Conservation (phyloP, 768 basidiomycete species). For the Hypholoma sublateritium region DNA sequence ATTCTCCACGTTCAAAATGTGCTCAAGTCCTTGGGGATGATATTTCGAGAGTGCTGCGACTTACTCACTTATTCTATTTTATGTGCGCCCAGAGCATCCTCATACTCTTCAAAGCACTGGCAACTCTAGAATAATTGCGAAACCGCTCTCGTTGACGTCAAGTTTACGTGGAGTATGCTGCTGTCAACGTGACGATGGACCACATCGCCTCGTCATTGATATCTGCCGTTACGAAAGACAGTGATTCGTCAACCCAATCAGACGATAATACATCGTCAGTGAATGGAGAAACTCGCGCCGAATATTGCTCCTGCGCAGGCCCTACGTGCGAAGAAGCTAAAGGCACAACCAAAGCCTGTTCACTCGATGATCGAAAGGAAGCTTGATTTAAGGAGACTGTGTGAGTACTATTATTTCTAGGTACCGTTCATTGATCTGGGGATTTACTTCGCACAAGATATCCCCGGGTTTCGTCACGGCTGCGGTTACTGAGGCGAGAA, state of each 20-base stretch:
- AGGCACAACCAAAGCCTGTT: conserved; percentile 15
- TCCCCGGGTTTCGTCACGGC: conserved; percentile 1
- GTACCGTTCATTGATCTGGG: conserved; percentile 18
- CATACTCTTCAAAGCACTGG: conserved; percentile 9
- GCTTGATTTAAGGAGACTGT: conserved; percentile 18
- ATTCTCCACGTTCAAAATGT: conserved; percentile 1
- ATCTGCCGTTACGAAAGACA: neutral
- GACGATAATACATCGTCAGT: neutral
- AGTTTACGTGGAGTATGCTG: conserved; percentile 6
- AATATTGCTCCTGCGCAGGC: neutral
- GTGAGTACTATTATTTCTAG: conserved; percentile 17
- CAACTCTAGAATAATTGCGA: neutral
- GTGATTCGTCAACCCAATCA: conserved; percentile 4
- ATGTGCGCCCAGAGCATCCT: conserved; percentile 12
- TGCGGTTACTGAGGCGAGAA: neutral
- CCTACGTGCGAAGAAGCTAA: conserved; percentile 8
- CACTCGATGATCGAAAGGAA: conserved; percentile 19
- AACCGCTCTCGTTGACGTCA: neutral
- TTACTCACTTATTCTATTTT: neutral
- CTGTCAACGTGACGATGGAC: conserved; percentile 1
- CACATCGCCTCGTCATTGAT: conserved; percentile 6
- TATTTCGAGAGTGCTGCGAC: neutral
- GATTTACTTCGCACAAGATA: conserved; percentile 12
- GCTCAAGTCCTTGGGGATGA: conserved; percentile 1
- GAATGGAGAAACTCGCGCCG: neutral